Base-by-base conservation (phyloP, 2,329 filamentous ascomycete species). In the Lachnellula arida region DNA sequence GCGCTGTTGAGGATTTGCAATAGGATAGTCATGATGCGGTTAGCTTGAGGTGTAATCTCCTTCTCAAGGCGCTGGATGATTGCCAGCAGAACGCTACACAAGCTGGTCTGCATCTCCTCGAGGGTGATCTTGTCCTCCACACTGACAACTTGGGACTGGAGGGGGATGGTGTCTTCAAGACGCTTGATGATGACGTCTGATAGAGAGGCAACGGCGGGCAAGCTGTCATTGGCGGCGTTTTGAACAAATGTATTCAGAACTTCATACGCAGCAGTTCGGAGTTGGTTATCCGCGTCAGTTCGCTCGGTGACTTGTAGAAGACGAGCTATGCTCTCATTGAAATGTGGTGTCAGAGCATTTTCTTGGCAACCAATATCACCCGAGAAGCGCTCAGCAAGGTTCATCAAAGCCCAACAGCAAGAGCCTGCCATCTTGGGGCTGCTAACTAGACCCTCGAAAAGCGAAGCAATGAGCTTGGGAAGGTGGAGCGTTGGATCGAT, bases 321-420 rank as follows among this genome's bases (percentile, higher is more conserved):
- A 58, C 89, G 91, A 68, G 85, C 85, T 57, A 97, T 87, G 70
- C 92, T 96, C 67, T 92, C 84, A 75, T 96, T 88, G 78, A 99
- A 99, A 76, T 97, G 91, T 60, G 87, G 85, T 2, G 92, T 96
- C 49, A 99, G 79, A 44, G 91, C 82, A 76, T 97, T 99, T 66
- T 87, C 78, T 43, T 78, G 67, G 58, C 86, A 87, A 49, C 89
- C 90, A 54, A 86, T 81, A 54, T 97, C 92, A 56, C 91, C 91
- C 32, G 91, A 89, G 71, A 97, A 99, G 59, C 92, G 88, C 71
- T 99, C 94, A 11, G 94, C 93, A 70, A 99, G 78, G 75, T 97
- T 99, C 90, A 99, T 97, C 64, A 99, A 77, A 34, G 94, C 92
- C 94, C 95, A 97, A 78, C 94, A 99, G 84, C 94, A 97, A 32